Percentiles rank a stretch among this genome's conserved stretches.
phyloP scores from a whole-genome alignment of 345 rosid genomes.

The Hypericum androsaemum region DNA sequence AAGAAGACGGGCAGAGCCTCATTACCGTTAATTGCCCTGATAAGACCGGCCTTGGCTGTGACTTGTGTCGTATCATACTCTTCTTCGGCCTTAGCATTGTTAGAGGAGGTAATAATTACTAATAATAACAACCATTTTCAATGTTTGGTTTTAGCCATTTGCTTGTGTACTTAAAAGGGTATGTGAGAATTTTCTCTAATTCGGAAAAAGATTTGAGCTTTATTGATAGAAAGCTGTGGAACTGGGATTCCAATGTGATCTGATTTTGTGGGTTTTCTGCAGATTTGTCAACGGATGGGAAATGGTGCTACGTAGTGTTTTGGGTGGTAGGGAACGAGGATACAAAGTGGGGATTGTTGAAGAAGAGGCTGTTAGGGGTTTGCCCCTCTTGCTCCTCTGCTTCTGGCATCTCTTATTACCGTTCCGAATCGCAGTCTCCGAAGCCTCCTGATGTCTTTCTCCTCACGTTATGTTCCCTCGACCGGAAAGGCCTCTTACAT shows the following conservation, averaged over 20 bases:
- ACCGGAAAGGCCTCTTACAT: slow-evolving; percentile 44
- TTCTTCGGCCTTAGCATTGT: slow-evolving; percentile 59
- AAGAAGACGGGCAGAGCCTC: slow-evolving; percentile 29
- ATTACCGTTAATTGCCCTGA: slow-evolving; percentile 77
- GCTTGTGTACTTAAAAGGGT: too few relatives aligned
- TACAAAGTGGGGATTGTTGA: slow-evolving; percentile 49
- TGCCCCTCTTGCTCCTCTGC: slow-evolving; percentile 57
- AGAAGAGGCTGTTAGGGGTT: slow-evolving; percentile 53
- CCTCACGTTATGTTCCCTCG: slow-evolving; percentile 51
- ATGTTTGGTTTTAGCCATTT: too few relatives aligned
- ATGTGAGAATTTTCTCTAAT: too few relatives aligned
- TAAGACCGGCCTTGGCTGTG: slow-evolving; percentile 72
- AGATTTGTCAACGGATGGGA: slow-evolving; percentile 64
- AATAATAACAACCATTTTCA: too few relatives aligned
- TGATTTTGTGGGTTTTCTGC: slow-evolving; percentile 1
- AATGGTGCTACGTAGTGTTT: slow-evolving; percentile 58
- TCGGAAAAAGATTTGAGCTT: too few relatives aligned
- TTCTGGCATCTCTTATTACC: slow-evolving; percentile 40
- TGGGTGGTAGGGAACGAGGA: slow-evolving; percentile 51
- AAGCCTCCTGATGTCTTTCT: slow-evolving; percentile 43
- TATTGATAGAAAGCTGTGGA: too few relatives aligned
- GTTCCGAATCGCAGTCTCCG: slow-evolving; percentile 28
- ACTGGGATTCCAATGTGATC: too few relatives aligned
- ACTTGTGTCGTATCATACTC: slow-evolving; percentile 57
- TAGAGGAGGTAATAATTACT: slow-evolving; percentile 34